Evolutionary conservation across 73 alveolate genomes (phyloP).

Genomic region (Tetrahymena thermophila): DNA sequence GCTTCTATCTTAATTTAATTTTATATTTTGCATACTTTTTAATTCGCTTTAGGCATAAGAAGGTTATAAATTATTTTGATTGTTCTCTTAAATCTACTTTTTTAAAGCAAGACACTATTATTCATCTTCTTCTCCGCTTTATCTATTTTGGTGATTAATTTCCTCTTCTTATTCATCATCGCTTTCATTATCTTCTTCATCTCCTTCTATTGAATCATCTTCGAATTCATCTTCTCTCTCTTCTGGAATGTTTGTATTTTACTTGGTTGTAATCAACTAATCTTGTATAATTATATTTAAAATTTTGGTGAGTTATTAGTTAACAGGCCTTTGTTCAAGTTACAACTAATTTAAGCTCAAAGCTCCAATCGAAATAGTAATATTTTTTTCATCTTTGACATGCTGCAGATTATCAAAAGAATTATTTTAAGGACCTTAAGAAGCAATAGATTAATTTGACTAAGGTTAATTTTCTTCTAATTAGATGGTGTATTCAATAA

Average conservation of each 20-base stretch:
- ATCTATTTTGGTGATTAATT: background rate
- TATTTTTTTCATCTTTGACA: background rate
- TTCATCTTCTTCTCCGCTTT: background rate
- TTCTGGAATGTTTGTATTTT: background rate
- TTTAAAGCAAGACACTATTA: no score
- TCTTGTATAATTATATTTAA: background rate
- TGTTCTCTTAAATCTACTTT: background rate
- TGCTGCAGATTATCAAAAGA: background rate
- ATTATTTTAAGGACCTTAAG: background rate
- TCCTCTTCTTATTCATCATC: background rate
- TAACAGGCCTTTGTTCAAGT: background rate
- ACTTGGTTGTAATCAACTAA: background rate
- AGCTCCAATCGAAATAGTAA: background rate
- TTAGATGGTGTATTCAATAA: background rate
- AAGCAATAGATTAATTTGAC: background rate
- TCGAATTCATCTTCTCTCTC: constrained; percentile 1
- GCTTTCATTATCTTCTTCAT: background rate
- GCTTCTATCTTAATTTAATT: no score
- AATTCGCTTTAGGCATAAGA: background rate
- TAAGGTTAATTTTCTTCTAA: background rate
- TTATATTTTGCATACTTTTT: no score
- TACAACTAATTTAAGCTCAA: background rate
- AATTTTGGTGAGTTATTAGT: background rate
- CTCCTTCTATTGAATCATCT: background rate
- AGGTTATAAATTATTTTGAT: background rate